A percentile compares a stretch with the other conserved stretches of the same genome.
phyloP scores from a whole-genome alignment of 2,329 filamentous ascomycete genomes.

The Xylariomycetidae sp. region DNA sequence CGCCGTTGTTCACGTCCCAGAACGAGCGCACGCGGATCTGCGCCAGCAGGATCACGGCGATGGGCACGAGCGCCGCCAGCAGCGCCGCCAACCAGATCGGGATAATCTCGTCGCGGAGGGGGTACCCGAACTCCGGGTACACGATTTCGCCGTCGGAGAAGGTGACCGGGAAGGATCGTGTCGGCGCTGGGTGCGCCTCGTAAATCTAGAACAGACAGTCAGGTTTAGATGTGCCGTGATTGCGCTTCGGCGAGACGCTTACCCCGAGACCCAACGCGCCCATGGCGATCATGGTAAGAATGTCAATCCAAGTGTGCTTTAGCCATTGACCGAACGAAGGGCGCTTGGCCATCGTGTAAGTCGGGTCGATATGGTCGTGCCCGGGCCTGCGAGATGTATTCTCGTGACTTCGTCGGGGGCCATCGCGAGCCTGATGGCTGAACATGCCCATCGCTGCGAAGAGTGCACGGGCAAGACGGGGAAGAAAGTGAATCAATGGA shows the following conservation, averaged over 20 bases:
- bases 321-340: slow-evolving; percentile 66
- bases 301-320: slow-evolving; percentile 60
- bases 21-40: slow-evolving; percentile 64
- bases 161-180: slow-evolving; percentile 62
- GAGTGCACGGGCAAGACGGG: too few relatives aligned
- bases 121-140: slow-evolving; percentile 65
- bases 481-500: too few relatives aligned
- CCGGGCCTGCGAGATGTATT: slow-evolving; percentile 1
- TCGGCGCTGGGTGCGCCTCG: slow-evolving; percentile 57
- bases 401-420: slow-evolving; percentile 3
- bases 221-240: not conserved
- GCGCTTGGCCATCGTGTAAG: slow-evolving; percentile 40
- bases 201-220: slow-evolving; percentile 42
- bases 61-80: slow-evolving; percentile 58
- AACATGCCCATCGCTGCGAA: slow-evolving; percentile 20
- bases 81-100: slow-evolving; percentile 67
- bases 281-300: slow-evolving; percentile 60
- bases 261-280: slow-evolving; percentile 63
- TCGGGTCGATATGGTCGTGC: slow-evolving; percentile 7
- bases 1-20: slow-evolving; percentile 66
- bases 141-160: slow-evolving; percentile 64
- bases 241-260: slow-evolving; percentile 23
- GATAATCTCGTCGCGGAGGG: slow-evolving; percentile 62
- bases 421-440: slow-evolving; percentile 13
- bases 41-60: slow-evolving; percentile 56